phyloP scores from a whole-genome alignment of 805 yeast species.

The Candida sanyiensis region DNA sequence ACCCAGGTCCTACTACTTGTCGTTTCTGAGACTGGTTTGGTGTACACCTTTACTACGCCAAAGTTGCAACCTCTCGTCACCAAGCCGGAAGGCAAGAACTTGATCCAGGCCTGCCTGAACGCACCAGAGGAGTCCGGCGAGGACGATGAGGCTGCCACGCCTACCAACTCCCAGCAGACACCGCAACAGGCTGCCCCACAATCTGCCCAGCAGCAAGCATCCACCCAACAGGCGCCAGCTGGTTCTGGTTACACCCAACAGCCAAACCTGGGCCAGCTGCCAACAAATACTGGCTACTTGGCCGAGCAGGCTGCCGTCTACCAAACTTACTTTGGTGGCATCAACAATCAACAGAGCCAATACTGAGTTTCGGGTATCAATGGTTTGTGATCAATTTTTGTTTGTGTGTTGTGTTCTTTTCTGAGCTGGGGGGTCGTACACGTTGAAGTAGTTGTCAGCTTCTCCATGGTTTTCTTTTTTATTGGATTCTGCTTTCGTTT shows the following conservation, averaged over 20 bases:
- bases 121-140: conserved; percentile 78
- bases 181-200: conserved; percentile 24
- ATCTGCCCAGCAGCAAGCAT: conserved; percentile 18
- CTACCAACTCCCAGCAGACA: conserved; percentile 29
- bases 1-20: conserved; percentile 93
- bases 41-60: conserved; percentile 98
- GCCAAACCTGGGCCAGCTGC: conserved; percentile 33
- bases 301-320: conserved; percentile 52
- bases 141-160: conserved; percentile 35
- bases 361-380: conserved; percentile 22
- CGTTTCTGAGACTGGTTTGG: conserved; percentile 97
- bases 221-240: conserved; percentile 21
- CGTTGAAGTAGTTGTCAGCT: background rate
- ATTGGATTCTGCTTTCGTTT: background rate
- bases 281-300: conserved; percentile 41
- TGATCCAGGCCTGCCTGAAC: conserved; percentile 93
- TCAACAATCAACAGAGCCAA: conserved; percentile 55
- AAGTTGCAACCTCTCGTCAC: conserved; percentile 97
- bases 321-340: conserved; percentile 56
- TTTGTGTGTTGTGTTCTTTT: background rate
- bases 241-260: conserved; percentile 39
- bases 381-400: background rate
- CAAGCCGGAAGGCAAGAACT: conserved; percentile 93
- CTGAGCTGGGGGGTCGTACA: background rate
- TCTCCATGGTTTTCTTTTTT: background rate